Evolutionary conservation across 176 grass and related monocot genomes (phyloP).

Genomic region (Carex myosuroides): DNA sequence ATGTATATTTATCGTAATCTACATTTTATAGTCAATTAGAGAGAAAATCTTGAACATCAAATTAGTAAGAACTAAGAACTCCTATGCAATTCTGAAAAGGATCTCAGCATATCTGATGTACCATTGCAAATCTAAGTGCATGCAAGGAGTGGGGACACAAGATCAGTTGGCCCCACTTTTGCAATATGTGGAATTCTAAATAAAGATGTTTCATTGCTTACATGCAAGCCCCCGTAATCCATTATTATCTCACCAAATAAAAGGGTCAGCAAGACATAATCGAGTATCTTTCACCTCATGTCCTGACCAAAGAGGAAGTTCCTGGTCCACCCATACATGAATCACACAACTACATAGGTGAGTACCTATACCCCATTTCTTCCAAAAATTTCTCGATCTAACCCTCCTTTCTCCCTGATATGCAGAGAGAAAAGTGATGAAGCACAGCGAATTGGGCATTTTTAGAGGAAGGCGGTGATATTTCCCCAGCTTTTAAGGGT

Average conservation of each 20-base stretch:
- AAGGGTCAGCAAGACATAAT: not conserved
- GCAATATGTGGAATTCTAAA: not conserved
- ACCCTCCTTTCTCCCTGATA: not conserved
- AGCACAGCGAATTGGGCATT: not conserved
- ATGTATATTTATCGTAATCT: slow-evolving; percentile 94
- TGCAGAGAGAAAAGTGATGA: not conserved
- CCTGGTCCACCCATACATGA: not conserved
- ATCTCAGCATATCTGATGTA: not conserved
- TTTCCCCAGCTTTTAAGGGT: not conserved
- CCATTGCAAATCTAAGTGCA: not conserved
- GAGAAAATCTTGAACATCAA: not conserved
- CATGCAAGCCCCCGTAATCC: not conserved
- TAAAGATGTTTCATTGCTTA: not conserved
- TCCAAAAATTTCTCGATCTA: not conserved
- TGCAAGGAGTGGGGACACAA: not conserved
- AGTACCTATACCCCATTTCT: not conserved
- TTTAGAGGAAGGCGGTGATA: not conserved
- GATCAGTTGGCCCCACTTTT: not conserved
- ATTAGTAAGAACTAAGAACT: not conserved
- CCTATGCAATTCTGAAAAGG: not conserved
- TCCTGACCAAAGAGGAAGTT: not conserved
- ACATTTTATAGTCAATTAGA: slow-evolving; percentile 31
- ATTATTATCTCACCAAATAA: not conserved
- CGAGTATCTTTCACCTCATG: not conserved
- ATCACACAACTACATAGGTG: not conserved